Evolutionary conservation across 2,329 filamentous ascomycete genomes (phyloP).

Genomic region (Emericellopsis atlantica): DNA sequence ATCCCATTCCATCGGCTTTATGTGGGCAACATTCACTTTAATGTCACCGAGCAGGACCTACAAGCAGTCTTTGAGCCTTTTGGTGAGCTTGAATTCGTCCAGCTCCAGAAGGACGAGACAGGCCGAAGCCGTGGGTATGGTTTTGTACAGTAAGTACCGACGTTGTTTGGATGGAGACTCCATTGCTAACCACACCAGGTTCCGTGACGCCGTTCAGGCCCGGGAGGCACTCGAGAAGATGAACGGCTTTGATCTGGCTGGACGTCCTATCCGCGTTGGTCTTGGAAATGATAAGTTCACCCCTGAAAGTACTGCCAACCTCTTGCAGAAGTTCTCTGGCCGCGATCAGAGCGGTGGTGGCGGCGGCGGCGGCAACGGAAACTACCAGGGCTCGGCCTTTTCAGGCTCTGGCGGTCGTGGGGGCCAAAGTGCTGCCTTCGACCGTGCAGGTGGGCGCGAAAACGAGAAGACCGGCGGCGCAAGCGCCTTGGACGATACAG

Average conservation of each 20-base stretch:
- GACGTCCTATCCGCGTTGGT: constrained; percentile 93
- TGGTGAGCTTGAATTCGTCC: constrained; percentile 93
- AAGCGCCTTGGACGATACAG: constrained; percentile 91
- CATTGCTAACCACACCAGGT: constrained; percentile 43
- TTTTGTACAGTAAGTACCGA: constrained; percentile 79
- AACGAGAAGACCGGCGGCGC: constrained; percentile 84
- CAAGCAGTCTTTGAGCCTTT: constrained; percentile 96
- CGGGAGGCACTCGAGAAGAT: constrained; percentile 95
- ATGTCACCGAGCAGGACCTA: constrained; percentile 90
- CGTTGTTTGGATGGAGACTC: not conserved
- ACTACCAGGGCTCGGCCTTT: constrained; percentile 82
- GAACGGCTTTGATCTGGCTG: constrained; percentile 97
- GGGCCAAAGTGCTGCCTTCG: constrained; percentile 62
- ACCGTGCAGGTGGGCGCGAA: constrained; percentile 79
- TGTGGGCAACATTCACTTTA: constrained; percentile 99
- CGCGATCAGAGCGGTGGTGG: constrained; percentile 45
- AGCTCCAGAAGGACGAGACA: constrained; percentile 90
- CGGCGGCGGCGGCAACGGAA: not conserved
- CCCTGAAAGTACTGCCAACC: constrained; percentile 85
- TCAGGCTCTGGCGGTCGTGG: constrained; percentile 73
- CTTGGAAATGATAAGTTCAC: constrained; percentile 99
- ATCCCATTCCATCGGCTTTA: constrained; percentile 96
- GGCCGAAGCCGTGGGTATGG: constrained; percentile 90
- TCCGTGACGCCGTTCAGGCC: constrained; percentile 79
- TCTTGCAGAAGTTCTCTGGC: constrained; percentile 83